A percentile compares a stretch with the other conserved stretches of the same genome.
phyloP scores from a whole-genome alignment of 345 rosid species.

The Hypericum perforatum region DNA sequence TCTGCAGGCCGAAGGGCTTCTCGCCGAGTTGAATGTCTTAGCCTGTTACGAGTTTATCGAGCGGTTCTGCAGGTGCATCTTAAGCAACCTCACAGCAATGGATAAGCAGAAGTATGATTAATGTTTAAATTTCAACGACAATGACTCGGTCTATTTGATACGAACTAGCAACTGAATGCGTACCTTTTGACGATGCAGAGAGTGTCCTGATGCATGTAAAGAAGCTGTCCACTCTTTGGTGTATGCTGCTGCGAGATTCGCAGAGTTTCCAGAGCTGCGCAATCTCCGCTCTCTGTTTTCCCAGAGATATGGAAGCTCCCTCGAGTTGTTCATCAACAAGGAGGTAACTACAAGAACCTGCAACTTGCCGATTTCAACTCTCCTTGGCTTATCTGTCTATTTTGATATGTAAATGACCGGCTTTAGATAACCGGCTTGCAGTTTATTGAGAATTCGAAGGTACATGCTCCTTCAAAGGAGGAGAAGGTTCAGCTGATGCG shows the following conservation, averaged over 20 bases:
- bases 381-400: background rate
- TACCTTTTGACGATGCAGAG: conserved; percentile 29
- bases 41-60: conserved; percentile 47
- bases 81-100: conserved; percentile 40
- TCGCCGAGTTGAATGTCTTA: conserved; percentile 51
- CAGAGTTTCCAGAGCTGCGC: conserved; percentile 73
- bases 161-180: too few relatives aligned
- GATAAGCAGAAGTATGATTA: conserved; percentile 48
- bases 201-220: conserved; percentile 74
- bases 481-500: conserved; percentile 50
- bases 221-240: conserved; percentile 63
- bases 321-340: conserved; percentile 36
- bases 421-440: conserved; percentile 10
- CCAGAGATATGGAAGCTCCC: conserved; percentile 51
- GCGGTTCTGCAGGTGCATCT: conserved; percentile 40
- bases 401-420: conserved; percentile 4
- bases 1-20: conserved; percentile 66
- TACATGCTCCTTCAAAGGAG: conserved; percentile 44
- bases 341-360: conserved; percentile 34
- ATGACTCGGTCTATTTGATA: background rate
- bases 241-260: conserved; percentile 82
- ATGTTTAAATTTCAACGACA: background rate
- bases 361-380: background rate
- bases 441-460: conserved; percentile 44
- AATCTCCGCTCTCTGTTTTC: conserved; percentile 49